These are phyloP conservation scores for Erodium trifolium DNA, from an alignment of 441 rosid genomes.

Conservation along the genomic window DNA sequence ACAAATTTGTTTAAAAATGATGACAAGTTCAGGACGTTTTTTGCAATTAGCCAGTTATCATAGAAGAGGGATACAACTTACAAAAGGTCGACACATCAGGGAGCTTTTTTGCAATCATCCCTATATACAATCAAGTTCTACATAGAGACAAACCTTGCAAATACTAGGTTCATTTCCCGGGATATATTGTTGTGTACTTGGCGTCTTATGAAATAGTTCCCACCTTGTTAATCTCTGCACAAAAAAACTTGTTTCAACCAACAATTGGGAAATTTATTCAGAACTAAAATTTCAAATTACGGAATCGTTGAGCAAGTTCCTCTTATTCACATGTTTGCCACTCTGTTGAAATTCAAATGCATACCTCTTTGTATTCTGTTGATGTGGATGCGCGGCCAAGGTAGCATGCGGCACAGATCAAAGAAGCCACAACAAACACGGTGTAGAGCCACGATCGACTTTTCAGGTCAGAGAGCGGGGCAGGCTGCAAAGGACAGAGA, in stretches of 20 bases:
- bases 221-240: constrained; percentile 52
- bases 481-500: constrained; percentile 27
- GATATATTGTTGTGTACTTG: not conserved
- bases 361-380: constrained; percentile 50
- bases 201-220: constrained; percentile 29
- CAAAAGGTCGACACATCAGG: too few relatives aligned
- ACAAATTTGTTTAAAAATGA: too few relatives aligned
- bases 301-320: not conserved
- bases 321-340: not conserved
- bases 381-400: constrained; percentile 35
- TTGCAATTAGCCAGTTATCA: too few relatives aligned
- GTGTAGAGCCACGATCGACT: constrained; percentile 51
- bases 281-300: not conserved
- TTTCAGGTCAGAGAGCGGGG: constrained; percentile 35
- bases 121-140: not conserved
- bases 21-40: too few relatives aligned
- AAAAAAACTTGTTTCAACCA: not conserved
- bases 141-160: constrained; percentile 50
- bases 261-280: not conserved
- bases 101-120: too few relatives aligned
- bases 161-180: constrained; percentile 9
- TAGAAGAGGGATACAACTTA: too few relatives aligned
- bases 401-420: constrained; percentile 56
- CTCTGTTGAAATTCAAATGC: constrained; percentile 9
- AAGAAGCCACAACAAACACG: constrained; percentile 36